phyloP scores from a whole-genome alignment of 371 early-diverging fungal genomes.

The Mortierella sp. region DNA sequence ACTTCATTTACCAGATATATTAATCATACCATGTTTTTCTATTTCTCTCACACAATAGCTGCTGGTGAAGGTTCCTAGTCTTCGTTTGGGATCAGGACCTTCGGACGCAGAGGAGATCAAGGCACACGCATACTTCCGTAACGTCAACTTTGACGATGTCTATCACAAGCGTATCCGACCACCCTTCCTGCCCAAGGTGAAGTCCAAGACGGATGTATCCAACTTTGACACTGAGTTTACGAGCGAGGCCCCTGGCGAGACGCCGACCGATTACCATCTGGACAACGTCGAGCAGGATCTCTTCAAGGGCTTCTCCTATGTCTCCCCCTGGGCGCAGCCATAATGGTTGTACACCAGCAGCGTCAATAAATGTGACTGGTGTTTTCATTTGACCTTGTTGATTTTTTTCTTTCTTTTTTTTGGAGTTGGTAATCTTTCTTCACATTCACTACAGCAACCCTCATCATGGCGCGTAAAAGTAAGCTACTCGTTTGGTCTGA shows the following conservation, averaged over 20 bases:
- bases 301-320: slow-evolving; percentile 56
- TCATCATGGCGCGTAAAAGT: slow-evolving; percentile 12
- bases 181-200: slow-evolving; percentile 66
- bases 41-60: slow-evolving; percentile 33
- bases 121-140: slow-evolving; percentile 76
- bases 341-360: no score
- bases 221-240: slow-evolving; percentile 78
- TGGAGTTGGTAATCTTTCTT: neutral
- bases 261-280: slow-evolving; percentile 49
- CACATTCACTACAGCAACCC: neutral
- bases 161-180: slow-evolving; percentile 74
- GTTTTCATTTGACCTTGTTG: neutral
- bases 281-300: slow-evolving; percentile 50
- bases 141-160: slow-evolving; percentile 82
- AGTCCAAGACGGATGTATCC: slow-evolving; percentile 67
- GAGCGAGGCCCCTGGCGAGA: slow-evolving; percentile 48
- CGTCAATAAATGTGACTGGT: slow-evolving; percentile 1
- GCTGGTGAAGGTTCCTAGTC: slow-evolving; percentile 65
- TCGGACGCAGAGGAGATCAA: slow-evolving; percentile 75
- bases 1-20: no score
- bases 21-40: neutral
- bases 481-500: neutral
- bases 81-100: slow-evolving; percentile 66
- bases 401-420: neutral
- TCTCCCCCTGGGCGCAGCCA: slow-evolving; percentile 46